Evolutionary conservation across 345 rosid genomes (phyloP).

Genomic region (Brassica nigra): DNA sequence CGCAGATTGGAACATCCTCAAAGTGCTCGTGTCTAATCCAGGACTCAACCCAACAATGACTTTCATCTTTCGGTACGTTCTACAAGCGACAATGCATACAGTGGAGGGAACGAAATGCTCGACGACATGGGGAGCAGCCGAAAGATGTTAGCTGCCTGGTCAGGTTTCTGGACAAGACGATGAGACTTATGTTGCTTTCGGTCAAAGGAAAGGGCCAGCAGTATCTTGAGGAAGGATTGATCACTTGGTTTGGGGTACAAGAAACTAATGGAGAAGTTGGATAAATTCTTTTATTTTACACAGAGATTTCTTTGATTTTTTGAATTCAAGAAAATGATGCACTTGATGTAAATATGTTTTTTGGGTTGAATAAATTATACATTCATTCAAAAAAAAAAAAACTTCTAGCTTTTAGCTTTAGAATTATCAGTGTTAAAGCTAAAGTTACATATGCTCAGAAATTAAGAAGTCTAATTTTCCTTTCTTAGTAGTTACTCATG

Average conservation of each 20-base stretch:
- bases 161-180: neutral
- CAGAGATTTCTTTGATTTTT: too few relatives aligned
- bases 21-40: neutral
- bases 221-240: neutral
- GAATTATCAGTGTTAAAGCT: neutral
- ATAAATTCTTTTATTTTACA: too few relatives aligned
- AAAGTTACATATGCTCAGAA: neutral
- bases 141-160: neutral
- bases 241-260: neutral
- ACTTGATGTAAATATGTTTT: too few relatives aligned
- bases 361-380: too few relatives aligned
- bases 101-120: neutral
- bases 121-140: neutral
- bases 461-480: neutral
- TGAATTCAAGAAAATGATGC: too few relatives aligned
- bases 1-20: neutral
- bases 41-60: neutral
- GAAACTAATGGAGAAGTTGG: neutral
- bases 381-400: too few relatives aligned
- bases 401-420: too few relatives aligned
- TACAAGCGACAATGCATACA: neutral
- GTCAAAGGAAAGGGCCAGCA: neutral
- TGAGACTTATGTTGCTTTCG: neutral
- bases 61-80: neutral
- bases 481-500: neutral